phyloP scores from a whole-genome alignment of 2,329 filamentous ascomycete species.

The Coleophoma crateriformis region DNA sequence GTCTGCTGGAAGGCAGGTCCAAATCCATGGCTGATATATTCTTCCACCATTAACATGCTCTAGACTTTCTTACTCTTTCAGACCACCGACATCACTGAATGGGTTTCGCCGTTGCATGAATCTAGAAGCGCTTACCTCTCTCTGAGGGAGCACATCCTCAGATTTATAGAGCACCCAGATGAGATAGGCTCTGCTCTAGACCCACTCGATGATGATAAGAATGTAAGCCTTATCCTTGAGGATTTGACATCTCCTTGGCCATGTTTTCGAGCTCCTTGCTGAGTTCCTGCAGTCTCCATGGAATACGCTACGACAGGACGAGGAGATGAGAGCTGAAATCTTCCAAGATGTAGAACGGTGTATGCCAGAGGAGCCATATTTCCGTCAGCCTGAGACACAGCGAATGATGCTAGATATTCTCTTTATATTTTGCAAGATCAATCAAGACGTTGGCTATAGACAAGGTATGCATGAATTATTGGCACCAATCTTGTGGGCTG shows the following conservation, averaged over 20 bases:
- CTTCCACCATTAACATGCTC: constrained; percentile 4
- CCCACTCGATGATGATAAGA: constrained; percentile 76
- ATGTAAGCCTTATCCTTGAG: constrained; percentile 32
- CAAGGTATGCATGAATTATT: constrained; percentile 98
- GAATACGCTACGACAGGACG: constrained; percentile 80
- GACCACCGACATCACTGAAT: constrained; percentile 56
- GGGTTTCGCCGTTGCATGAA: constrained; percentile 62
- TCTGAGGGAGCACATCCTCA: constrained; percentile 68
- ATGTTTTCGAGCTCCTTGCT: constrained; percentile 30
- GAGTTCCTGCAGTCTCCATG: constrained; percentile 71
- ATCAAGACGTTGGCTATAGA: constrained; percentile 82
- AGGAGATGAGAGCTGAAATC: constrained; percentile 80
- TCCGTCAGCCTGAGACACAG: constrained; percentile 75
- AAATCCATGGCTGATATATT: neutral
- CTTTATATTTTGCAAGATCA: constrained; percentile 91
- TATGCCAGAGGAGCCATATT: constrained; percentile 86
- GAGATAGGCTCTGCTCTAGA: constrained; percentile 71
- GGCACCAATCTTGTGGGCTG: constrained; percentile 79
- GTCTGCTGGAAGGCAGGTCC: constrained; percentile 79
- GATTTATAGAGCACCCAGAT: constrained; percentile 79
- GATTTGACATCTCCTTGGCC: constrained; percentile 26
- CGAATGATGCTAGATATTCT: constrained; percentile 79
- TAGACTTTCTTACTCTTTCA: constrained; percentile 79
- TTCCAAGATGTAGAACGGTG: constrained; percentile 88
- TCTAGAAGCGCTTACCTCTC: constrained; percentile 70